These are phyloP conservation scores for Jacaranda copaia DNA, from an alignment of 257 asterid species.

Conservation along the genomic window DNA sequence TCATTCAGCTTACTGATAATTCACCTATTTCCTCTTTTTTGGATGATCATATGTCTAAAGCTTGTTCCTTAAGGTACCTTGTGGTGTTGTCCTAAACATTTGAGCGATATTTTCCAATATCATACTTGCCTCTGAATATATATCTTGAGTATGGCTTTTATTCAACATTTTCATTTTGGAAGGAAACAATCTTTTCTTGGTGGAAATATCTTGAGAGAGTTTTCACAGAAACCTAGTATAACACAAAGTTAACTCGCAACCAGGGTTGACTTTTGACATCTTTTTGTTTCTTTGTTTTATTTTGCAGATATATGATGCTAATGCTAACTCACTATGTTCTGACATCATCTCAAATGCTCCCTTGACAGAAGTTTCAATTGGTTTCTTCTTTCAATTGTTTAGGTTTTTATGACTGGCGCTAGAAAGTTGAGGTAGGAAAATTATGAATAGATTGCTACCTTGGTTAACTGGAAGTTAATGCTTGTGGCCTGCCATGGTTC, in stretches of 20 bases:
- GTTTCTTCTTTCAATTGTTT: slow-evolving; percentile 41
- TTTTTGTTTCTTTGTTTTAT: background rate
- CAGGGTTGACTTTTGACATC: background rate
- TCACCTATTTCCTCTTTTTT: background rate
- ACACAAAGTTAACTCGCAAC: slow-evolving; percentile 4
- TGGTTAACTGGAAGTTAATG: slow-evolving; percentile 26
- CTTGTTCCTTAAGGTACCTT: background rate
- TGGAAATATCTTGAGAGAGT: background rate
- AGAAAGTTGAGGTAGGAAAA: slow-evolving; percentile 36
- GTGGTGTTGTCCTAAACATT: background rate
- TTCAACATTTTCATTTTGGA: background rate
- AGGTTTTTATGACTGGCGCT: slow-evolving; percentile 40
- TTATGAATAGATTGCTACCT: slow-evolving; percentile 30
- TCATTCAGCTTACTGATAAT: background rate
- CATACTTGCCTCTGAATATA: background rate
- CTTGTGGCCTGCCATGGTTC: slow-evolving; percentile 33
- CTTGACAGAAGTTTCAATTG: slow-evolving; percentile 32
- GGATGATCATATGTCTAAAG: background rate
- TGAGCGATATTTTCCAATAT: too few species aligned
- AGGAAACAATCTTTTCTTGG: background rate
- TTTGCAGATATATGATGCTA: slow-evolving; percentile 56
- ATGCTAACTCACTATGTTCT: slow-evolving; percentile 54
- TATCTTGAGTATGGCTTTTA: background rate
- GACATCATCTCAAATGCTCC: slow-evolving; percentile 40
- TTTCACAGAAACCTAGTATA: background rate